phyloP scores from a whole-genome alignment of 1,284 basidiomycete genomes.

The Cutaneotrichosporon sp. region DNA sequence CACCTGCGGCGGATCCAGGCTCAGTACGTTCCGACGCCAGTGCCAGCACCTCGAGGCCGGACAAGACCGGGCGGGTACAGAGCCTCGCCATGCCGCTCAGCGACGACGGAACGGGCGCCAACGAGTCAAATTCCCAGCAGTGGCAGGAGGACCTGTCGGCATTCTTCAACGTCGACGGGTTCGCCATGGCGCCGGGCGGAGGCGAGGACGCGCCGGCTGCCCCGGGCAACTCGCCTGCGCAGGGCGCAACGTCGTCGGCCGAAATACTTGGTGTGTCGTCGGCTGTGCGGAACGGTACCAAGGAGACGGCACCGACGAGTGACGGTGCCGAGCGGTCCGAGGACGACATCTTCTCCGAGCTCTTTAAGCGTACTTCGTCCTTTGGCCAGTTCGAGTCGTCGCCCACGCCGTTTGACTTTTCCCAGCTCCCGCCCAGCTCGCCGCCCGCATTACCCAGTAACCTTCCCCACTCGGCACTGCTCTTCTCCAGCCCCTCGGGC shows the following conservation, averaged over 20 bases:
- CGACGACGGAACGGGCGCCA: constrained; percentile 25
- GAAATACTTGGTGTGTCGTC: constrained; percentile 12
- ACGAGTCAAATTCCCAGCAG: neutral
- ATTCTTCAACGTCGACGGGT: constrained; percentile 40
- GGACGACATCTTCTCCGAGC: constrained; percentile 33
- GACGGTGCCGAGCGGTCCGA: constrained; percentile 16
- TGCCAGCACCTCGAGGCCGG: neutral
- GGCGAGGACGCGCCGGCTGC: neutral
- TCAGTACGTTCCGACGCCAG: too few species aligned
- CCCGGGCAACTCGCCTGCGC: neutral
- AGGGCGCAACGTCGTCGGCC: neutral
- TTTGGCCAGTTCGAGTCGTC: constrained; percentile 12
- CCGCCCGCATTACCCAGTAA: constrained; percentile 28
- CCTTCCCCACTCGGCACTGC: constrained; percentile 32
- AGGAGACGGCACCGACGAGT: neutral
- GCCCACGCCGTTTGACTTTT: constrained; percentile 36
- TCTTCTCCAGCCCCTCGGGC: constrained; percentile 24
- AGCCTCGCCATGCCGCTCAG: constrained; percentile 40
- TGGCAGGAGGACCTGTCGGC: constrained; percentile 37
- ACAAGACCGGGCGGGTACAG: constrained; percentile 11
- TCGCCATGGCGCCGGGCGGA: constrained; percentile 20
- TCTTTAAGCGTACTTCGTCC: constrained; percentile 38
- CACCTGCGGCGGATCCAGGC: neutral
- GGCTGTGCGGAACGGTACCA: neutral
- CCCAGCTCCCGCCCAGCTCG: constrained; percentile 36